Percentiles rank a stretch among this genome's conserved stretches.
These are phyloP conservation scores for Amanita molliuscula DNA, from an alignment of 768 basidiomycete species.

Conservation along the genomic window DNA sequence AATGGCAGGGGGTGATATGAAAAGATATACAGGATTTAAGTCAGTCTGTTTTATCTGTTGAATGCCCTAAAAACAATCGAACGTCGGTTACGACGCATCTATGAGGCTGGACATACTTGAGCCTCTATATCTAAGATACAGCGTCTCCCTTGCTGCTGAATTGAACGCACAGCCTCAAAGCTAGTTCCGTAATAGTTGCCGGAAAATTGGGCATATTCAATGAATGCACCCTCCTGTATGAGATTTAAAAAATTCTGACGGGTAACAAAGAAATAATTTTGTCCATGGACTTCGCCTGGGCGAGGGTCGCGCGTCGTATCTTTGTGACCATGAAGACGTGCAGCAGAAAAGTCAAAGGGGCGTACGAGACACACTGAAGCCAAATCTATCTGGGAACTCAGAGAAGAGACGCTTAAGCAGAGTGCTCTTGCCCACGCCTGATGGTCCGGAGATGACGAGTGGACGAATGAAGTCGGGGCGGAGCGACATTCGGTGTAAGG, in stretches of 20 bases:
- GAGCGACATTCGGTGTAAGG: constrained; percentile 9
- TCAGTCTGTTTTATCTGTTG: constrained; percentile 80
- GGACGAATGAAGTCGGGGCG: constrained; percentile 48
- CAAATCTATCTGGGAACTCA: constrained; percentile 77
- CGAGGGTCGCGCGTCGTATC: constrained; percentile 87
- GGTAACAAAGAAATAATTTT: constrained; percentile 80
- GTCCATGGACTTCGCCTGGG: constrained; percentile 72
- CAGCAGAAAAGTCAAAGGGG: constrained; percentile 5
- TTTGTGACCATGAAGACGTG: constrained; percentile 19
- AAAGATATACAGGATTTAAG: constrained; percentile 81
- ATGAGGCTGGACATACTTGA: constrained; percentile 46
- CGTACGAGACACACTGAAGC: constrained; percentile 88
- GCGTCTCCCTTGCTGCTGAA: constrained; percentile 58
- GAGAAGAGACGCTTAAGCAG: constrained; percentile 73
- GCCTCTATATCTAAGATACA: constrained; percentile 96
- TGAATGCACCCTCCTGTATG: constrained; percentile 65
- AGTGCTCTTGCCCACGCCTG: constrained; percentile 92
- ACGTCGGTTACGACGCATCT: not conserved
- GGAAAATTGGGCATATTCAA: constrained; percentile 92
- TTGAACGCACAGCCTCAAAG: constrained; percentile 60
- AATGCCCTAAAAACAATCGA: constrained; percentile 55
- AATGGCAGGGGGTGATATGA: constrained; percentile 84
- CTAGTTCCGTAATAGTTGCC: constrained; percentile 92
- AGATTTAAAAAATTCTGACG: constrained; percentile 63
- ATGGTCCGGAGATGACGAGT: constrained; percentile 83